These are phyloP conservation scores for Cystofilobasidium macerans DNA, from an alignment of 768 basidiomycete genomes.

Conservation along the genomic window DNA sequence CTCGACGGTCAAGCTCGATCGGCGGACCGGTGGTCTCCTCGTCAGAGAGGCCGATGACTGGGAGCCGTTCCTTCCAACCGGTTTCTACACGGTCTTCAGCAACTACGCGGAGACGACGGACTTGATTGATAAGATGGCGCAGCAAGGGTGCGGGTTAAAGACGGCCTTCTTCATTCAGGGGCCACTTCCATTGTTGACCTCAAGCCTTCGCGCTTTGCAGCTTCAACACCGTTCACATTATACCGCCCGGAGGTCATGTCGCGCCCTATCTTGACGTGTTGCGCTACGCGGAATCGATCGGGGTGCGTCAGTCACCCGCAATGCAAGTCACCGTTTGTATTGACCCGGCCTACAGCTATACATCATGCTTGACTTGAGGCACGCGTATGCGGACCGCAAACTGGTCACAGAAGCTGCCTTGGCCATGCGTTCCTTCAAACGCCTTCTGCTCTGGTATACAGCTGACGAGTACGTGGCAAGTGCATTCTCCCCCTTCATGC, in stretches of 20 bases:
- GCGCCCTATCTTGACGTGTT: background rate
- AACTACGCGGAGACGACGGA: conserved; percentile 40
- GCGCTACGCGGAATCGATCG: background rate
- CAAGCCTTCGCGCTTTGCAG: conserved; percentile 29
- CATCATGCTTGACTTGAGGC: conserved; percentile 51
- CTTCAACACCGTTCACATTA: conserved; percentile 48
- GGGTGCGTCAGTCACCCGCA: no score
- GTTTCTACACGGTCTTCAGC: conserved; percentile 57
- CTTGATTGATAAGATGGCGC: conserved; percentile 48
- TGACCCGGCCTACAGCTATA: background rate
- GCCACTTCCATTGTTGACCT: conserved; percentile 30
- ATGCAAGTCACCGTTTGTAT: background rate
- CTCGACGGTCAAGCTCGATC: conserved; percentile 34
- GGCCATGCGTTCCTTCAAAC: conserved; percentile 53
- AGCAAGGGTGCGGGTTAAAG: conserved; percentile 44
- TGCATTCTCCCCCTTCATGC: no score
- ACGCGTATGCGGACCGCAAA: conserved; percentile 55
- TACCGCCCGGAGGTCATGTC: background rate
- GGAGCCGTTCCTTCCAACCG: conserved; percentile 52
- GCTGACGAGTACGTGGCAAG: conserved; percentile 46
- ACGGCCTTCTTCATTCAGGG: no score
- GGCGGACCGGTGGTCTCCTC: conserved; percentile 30
- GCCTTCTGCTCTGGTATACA: conserved; percentile 56
- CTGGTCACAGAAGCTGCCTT: conserved; percentile 60
- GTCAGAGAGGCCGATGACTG: conserved; percentile 29